These are phyloP conservation scores for Sanguinoderma infundibulare DNA, from an alignment of 1,284 basidiomycete genomes.

Conservation along the genomic window DNA sequence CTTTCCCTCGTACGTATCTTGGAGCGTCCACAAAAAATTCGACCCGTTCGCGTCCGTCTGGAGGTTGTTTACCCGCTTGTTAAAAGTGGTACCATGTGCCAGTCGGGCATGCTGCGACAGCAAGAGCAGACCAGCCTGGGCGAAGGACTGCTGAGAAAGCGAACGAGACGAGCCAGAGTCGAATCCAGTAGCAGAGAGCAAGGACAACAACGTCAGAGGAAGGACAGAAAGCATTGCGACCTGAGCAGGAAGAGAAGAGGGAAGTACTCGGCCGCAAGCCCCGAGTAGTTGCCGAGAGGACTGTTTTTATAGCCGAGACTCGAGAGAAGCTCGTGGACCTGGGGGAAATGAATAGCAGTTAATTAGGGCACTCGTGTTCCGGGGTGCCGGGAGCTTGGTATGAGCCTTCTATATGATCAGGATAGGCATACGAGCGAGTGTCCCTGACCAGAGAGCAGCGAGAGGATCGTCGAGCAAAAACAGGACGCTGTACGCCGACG, in stretches of 20 bases:
- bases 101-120: conserved; percentile 10
- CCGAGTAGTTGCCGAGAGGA: conserved; percentile 10
- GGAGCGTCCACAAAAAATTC: conserved; percentile 41
- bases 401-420: conserved; percentile 2
- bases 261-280: background rate
- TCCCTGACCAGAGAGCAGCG: conserved; percentile 2
- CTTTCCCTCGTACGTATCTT: conserved; percentile 39
- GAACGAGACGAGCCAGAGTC: conserved; percentile 3
- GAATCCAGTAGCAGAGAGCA: conserved; percentile 15
- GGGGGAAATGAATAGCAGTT: conserved; percentile 7
- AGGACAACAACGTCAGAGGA: conserved; percentile 24
- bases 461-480: background rate
- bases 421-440: conserved; percentile 7
- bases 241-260: background rate
- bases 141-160: background rate
- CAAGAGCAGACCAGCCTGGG: conserved; percentile 13
- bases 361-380: background rate
- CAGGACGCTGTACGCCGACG: background rate
- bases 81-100: conserved; percentile 20
- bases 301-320: conserved; percentile 18
- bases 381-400: conserved; percentile 7
- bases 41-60: conserved; percentile 34
- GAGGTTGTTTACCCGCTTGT: conserved; percentile 26
- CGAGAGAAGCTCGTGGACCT: conserved; percentile 20
- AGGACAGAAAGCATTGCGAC: conserved; percentile 23